These are phyloP conservation scores for Globisporangium okanoganense DNA, from an alignment of 352 stramenopile genomes.

Conservation along the genomic window DNA sequence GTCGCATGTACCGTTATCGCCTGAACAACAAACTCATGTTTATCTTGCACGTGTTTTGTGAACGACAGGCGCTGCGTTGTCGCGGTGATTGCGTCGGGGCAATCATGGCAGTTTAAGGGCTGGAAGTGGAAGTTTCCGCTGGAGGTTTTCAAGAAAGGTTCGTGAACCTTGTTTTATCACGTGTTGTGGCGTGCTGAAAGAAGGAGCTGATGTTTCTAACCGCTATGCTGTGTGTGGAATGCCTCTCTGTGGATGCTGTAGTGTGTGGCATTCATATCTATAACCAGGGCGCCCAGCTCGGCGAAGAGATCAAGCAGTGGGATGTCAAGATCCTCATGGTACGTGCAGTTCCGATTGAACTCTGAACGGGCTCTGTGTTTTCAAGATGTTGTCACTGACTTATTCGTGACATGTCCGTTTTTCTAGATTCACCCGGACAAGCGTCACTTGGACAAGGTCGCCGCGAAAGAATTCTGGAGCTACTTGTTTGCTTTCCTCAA, in stretches of 20 bases:
- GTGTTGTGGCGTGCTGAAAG: not conserved
- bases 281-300: constrained; percentile 74
- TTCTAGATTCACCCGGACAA: constrained; percentile 87
- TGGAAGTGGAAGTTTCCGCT: constrained; percentile 92
- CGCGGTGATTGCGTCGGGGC: constrained; percentile 85
- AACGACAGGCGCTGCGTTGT: constrained; percentile 77
- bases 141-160: constrained; percentile 90
- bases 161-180: not conserved
- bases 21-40: not conserved
- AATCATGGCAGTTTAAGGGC: constrained; percentile 92
- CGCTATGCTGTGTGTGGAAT: not conserved
- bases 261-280: constrained; percentile 85
- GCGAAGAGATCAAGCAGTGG: constrained; percentile 86
- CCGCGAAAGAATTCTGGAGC: constrained; percentile 88
- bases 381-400: not conserved
- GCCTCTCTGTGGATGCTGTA: constrained; percentile 16
- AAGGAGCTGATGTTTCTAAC: not conserved
- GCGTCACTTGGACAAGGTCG: constrained; percentile 88
- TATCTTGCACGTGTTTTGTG: not conserved
- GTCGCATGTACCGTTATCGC: no score
- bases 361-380: not conserved
- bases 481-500: constrained; percentile 87
- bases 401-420: not conserved
- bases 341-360: constrained; percentile 2
- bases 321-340: constrained; percentile 90